Percentiles rank a stretch among this genome's conserved stretches.
These are phyloP conservation scores for Debaryomycetaceae sp. DNA, from an alignment of 1,139 yeast genomes.

Conservation along the genomic window DNA sequence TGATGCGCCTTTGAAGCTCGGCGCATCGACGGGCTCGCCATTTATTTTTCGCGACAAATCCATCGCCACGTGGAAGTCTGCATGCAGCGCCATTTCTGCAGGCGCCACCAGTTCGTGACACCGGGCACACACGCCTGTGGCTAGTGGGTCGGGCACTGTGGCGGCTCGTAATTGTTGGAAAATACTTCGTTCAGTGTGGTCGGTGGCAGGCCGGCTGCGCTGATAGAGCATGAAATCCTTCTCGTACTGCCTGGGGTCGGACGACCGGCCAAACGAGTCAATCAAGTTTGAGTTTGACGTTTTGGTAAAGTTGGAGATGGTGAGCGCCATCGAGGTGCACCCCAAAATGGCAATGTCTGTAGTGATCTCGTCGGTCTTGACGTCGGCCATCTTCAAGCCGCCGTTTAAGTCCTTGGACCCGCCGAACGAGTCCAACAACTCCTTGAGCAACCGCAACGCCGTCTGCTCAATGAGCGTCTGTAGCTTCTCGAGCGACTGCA, in stretches of 20 bases:
- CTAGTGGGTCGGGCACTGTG: too few relatives aligned
- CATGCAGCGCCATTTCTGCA: conserved; percentile 19
- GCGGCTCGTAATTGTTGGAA: too few relatives aligned
- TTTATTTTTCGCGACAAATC: conserved; percentile 30
- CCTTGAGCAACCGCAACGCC: conserved; percentile 30
- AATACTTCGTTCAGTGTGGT: too few relatives aligned
- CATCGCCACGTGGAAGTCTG: conserved; percentile 37
- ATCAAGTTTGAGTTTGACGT: conserved; percentile 40
- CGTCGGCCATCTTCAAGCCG: conserved; percentile 15
- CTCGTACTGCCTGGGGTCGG: too few relatives aligned
- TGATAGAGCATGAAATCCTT: too few relatives aligned
- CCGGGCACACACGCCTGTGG: too few relatives aligned
- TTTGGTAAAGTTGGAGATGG: conserved; percentile 50
- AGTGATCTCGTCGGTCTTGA: conserved; percentile 13
- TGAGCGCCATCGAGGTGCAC: conserved; percentile 44
- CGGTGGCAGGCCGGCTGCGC: too few relatives aligned
- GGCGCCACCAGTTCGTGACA: too few relatives aligned
- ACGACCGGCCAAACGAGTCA: conserved; percentile 38
- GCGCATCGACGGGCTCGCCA: too few relatives aligned
- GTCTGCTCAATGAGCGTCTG: conserved; percentile 23
- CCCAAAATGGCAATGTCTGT: conserved; percentile 40
- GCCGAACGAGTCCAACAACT: conserved; percentile 22
- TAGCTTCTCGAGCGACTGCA: conserved; percentile 36
- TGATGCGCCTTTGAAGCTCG: too few relatives aligned
- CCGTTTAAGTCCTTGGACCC: conserved; percentile 31